These are phyloP conservation scores for Russula sp. DNA, from an alignment of 768 basidiomycete species.

Conservation along the genomic window DNA sequence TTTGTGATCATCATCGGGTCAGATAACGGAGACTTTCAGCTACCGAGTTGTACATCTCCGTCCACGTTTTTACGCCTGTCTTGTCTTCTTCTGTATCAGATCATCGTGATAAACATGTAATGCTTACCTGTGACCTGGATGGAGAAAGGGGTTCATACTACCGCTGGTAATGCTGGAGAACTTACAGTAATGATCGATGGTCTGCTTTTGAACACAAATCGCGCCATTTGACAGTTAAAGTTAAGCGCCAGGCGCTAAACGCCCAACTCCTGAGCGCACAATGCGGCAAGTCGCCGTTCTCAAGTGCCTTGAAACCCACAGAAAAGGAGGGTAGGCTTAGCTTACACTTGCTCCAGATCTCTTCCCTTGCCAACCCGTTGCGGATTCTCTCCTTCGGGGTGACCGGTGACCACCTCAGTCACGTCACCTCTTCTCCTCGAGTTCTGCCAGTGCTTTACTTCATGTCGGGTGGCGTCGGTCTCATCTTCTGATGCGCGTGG, in stretches of 20 bases:
- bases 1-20: not conserved
- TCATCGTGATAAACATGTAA: not conserved
- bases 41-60: not conserved
- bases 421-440: not conserved
- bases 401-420: not conserved
- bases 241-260: too few species aligned
- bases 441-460: not conserved
- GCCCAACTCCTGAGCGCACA: not conserved
- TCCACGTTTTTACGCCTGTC: not conserved
- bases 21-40: not conserved
- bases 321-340: not conserved
- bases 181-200: not conserved
- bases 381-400: not conserved
- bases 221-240: not conserved
- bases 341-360: not conserved
- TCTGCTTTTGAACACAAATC: not conserved
- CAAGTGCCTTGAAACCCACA: not conserved
- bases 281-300: not conserved
- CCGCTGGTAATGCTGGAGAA: not conserved
- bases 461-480: not conserved
- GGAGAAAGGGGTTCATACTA: not conserved
- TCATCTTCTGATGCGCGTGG: not conserved
- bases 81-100: not conserved
- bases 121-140: not conserved
- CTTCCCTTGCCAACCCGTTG: not conserved